phyloP scores from a whole-genome alignment of 768 basidiomycete species.

The Phaeolepiota aurea region DNA sequence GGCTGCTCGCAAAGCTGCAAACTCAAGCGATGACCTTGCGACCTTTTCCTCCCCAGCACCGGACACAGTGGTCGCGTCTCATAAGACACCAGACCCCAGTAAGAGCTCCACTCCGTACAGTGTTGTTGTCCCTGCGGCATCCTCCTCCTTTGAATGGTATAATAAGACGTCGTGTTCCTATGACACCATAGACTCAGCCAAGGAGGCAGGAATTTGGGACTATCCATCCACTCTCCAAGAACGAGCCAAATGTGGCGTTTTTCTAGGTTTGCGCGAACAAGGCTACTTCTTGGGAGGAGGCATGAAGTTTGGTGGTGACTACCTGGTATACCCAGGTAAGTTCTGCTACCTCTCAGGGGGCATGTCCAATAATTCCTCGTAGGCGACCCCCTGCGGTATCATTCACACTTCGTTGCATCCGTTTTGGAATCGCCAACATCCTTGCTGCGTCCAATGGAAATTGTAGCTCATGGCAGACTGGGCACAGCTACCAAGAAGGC shows the following conservation, averaged over 20 bases:
- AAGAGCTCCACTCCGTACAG: slow-evolving; percentile 29
- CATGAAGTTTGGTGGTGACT: slow-evolving; percentile 93
- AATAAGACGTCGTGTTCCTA: slow-evolving; percentile 32
- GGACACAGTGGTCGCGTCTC: not conserved
- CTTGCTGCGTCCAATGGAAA: slow-evolving; percentile 77
- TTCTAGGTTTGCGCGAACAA: slow-evolving; percentile 72
- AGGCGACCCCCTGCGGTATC: slow-evolving; percentile 94
- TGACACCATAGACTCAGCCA: slow-evolving; percentile 50
- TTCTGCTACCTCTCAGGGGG: slow-evolving; percentile 3
- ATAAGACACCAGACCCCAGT: slow-evolving; percentile 5
- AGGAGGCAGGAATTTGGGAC: slow-evolving; percentile 63
- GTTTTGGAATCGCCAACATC: slow-evolving; percentile 59
- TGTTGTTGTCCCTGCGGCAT: slow-evolving; percentile 60
- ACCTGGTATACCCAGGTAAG: slow-evolving; percentile 91
- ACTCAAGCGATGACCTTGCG: slow-evolving; percentile 8
- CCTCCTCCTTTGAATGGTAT: slow-evolving; percentile 67
- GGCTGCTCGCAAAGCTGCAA: slow-evolving; percentile 8
- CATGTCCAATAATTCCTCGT: slow-evolving; percentile 1
- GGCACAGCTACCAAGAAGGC: slow-evolving; percentile 98
- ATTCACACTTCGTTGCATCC: slow-evolving; percentile 90
- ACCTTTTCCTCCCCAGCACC: not conserved
- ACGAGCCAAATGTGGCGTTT: slow-evolving; percentile 72
- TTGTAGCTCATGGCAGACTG: slow-evolving; percentile 90
- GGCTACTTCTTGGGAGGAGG: slow-evolving; percentile 86
- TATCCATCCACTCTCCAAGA: slow-evolving; percentile 63